Conservation (phyloP, 192 early-diverging fungal species). For the Anaeromyces robustus region DNA sequence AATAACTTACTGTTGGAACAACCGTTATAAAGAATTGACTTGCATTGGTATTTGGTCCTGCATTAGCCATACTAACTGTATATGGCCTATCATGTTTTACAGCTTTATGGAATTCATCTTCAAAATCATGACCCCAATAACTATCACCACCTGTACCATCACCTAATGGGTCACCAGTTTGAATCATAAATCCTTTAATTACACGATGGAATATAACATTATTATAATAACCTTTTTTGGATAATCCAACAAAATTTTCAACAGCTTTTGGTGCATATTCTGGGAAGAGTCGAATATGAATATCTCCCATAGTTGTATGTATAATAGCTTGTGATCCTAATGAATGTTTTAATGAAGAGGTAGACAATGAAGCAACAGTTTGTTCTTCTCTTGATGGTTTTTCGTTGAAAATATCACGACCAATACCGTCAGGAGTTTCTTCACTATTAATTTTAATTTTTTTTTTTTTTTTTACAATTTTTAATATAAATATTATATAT, state of each 20-base stretch:
- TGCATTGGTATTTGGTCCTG: constrained; percentile 26
- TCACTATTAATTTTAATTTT: neutral
- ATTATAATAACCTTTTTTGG: constrained; percentile 79
- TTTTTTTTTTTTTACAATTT: neutral
- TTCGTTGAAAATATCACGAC: constrained; percentile 92
- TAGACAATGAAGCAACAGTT: constrained; percentile 50
- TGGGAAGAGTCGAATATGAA: constrained; percentile 73
- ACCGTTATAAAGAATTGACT: constrained; percentile 90
- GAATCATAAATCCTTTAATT: constrained; percentile 93
- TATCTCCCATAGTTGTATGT: constrained; percentile 84
- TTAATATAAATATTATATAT: too few species aligned
- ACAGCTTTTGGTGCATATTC: constrained; percentile 85
- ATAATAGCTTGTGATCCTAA: constrained; percentile 60
- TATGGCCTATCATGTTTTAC: constrained; percentile 78
- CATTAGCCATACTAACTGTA: constrained; percentile 92
- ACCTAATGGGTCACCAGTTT: constrained; percentile 77
- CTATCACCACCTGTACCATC: constrained; percentile 93
- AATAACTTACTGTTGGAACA: constrained; percentile 55
- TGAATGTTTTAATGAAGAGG: constrained; percentile 27
- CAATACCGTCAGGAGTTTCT: constrained; percentile 2
- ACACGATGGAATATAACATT: constrained; percentile 91
- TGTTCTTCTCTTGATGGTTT: constrained; percentile 92
- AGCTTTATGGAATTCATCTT: constrained; percentile 70
- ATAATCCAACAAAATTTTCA: constrained; percentile 81
- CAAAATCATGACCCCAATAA: constrained; percentile 82